Base-by-base conservation (phyloP, 257 asterid genomes). In the Rauvolfia tetraphylla region DNA sequence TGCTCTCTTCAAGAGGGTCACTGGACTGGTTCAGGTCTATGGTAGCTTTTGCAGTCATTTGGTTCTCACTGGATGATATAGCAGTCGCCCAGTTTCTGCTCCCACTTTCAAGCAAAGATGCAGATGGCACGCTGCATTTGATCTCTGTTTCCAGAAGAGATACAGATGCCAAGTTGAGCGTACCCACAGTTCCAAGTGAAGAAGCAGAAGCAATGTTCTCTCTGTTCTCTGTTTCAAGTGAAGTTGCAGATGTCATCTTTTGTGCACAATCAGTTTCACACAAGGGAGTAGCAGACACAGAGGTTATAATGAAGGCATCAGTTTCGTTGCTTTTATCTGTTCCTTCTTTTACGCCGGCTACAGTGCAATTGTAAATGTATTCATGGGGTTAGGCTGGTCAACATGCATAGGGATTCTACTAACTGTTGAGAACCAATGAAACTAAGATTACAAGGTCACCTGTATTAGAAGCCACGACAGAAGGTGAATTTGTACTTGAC, bases 271-370 rank as follows among this genome's bases (percentile, higher is more conserved):
- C 85, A 22, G 81, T 71, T 78, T 85, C 96, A 29, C 87, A 82
- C 74, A 85, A 75, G 74, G 89, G 63, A 73, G 77, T 72, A 73
- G 59, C 75, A 79, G 68, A 63, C 14, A 57, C 79, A 71, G 84
- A 54, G 25, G 62, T 56, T 44, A 65, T 39, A 17, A 87, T 75
- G 72, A 84, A 86, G 75, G 67, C 76, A 76, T 90, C 96, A 29
- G 81, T 58, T 61, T 88, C 96, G 68, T 72, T 76, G 80, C 73
- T 80, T 82, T 79, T 89, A 62, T 84, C 80, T 39, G 54, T 53
- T 39, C 86, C 90, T 34, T 94, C 96, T 85, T 87, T 91, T 59
- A 69, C 83, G 59, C 90, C 90, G 82, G 93, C 98, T 95, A 81
- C 72, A 81, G 31, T 15, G 76, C 68, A 82, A 36, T 71, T 54